Evolutionary conservation across 805 yeast genomes (phyloP).

Genomic region (Lipomyces oligophaga): DNA sequence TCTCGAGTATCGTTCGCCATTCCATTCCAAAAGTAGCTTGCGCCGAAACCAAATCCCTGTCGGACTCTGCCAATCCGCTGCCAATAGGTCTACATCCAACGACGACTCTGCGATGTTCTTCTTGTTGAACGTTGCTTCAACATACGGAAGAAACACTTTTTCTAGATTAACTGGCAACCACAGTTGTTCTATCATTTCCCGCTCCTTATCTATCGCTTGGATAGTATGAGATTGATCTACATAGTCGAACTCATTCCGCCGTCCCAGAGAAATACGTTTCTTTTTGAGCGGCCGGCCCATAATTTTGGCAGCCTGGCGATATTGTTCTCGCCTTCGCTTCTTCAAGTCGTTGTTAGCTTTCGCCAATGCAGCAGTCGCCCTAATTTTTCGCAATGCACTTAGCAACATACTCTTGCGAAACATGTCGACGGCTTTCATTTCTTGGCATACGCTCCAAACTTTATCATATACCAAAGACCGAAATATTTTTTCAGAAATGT

Average conservation of each 20-base stretch:
- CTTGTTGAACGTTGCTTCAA: constrained; percentile 35
- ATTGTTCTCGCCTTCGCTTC: constrained; percentile 44
- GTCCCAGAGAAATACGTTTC: constrained; percentile 7
- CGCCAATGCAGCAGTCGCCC: constrained; percentile 32
- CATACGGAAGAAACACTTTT: constrained; percentile 36
- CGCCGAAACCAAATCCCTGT: constrained; percentile 50
- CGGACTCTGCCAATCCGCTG: constrained; percentile 47
- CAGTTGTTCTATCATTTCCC: constrained; percentile 40
- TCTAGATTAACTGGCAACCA: constrained; percentile 50
- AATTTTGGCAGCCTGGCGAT: constrained; percentile 18
- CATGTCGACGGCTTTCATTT: constrained; percentile 46
- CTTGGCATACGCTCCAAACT: constrained; percentile 44
- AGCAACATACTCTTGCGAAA: constrained; percentile 38
- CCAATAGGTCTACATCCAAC: constrained; percentile 43
- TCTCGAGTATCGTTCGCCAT: constrained; percentile 37
- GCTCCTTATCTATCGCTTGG: constrained; percentile 33
- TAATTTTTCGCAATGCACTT: constrained; percentile 38
- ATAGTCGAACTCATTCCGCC: constrained; percentile 28
- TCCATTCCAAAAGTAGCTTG: constrained; percentile 43
- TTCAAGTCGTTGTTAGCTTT: constrained; percentile 34
- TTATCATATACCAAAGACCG: constrained; percentile 60
- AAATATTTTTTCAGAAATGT: constrained; percentile 51
- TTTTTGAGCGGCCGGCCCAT: constrained; percentile 25
- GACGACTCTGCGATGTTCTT: constrained; percentile 31
- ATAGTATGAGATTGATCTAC: constrained; percentile 17